Percentiles rank a stretch among this genome's conserved stretches.
Evolutionary conservation across 495 filamentous ascomycete species (phyloP).

Genomic region (Massariosphaeria phaeospora): DNA sequence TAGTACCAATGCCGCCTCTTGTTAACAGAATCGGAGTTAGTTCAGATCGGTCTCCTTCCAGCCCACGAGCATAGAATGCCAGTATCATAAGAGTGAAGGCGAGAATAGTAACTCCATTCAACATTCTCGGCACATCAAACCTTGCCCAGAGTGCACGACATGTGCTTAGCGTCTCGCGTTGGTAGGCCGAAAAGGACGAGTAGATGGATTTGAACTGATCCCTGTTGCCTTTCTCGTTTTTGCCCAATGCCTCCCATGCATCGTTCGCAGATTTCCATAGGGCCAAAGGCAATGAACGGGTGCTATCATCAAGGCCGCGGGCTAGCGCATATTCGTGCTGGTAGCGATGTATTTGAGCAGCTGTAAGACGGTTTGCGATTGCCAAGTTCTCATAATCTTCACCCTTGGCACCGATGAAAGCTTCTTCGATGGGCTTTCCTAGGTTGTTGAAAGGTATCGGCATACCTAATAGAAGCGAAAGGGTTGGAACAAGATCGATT

Average conservation of each 20-base stretch:
- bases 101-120: conserved; percentile 68
- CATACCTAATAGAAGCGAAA: conserved; percentile 79
- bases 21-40: conserved; percentile 48
- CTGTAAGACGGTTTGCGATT: conserved; percentile 66
- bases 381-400: conserved; percentile 70
- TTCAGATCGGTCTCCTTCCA: conserved; percentile 49
- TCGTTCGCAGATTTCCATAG: conserved; percentile 56
- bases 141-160: conserved; percentile 84
- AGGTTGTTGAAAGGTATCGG: conserved; percentile 97
- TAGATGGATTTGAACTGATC: conserved; percentile 45
- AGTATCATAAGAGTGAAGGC: conserved; percentile 60
- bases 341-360: conserved; percentile 85
- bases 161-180: conserved; percentile 69
- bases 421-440: conserved; percentile 90
- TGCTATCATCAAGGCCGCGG: conserved; percentile 57
- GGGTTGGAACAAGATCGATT: conserved; percentile 90
- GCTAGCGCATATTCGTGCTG: conserved; percentile 61
- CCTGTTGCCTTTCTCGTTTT: conserved; percentile 42
- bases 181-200: conserved; percentile 63
- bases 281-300: conserved; percentile 50
- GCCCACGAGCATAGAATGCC: conserved; percentile 63
- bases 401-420: conserved; percentile 66
- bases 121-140: conserved; percentile 83
- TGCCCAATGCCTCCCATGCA: conserved; percentile 40
- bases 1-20: conserved; percentile 37